Evolutionary conservation across 2,329 filamentous ascomycete genomes (phyloP), one percentile per base, ranked within the genome.

Genomic region (Colletotrichum orchidophilum): DNA sequence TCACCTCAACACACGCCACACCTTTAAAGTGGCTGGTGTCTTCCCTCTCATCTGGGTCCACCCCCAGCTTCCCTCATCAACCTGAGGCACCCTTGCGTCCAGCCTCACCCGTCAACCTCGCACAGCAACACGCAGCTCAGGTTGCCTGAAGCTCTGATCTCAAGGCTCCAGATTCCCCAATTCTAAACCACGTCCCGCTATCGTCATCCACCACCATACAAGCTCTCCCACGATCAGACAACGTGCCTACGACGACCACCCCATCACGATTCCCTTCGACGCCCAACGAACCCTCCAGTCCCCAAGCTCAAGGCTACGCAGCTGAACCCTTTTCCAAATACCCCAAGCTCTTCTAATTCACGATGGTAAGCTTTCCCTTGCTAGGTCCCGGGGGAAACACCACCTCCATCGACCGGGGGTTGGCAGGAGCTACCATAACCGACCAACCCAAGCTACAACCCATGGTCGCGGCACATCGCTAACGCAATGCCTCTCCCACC

Each of bases 321-420:
- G 8, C n/a, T 27, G 31, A 67, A 46, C 18, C 39, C 9, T 21
- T 55, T 15, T 11, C 50, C 29, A 35, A 53, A 70, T 70, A 60
- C 46, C 31, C 53, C 24, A 57, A 33, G 52, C 57, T 57, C 65
- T 53, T 39, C 60, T 66, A 70, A 75, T 74, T 59, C 76, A 80
- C 73, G 74, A 80, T 80, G 79, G 79, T 80, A 77, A 78, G 78
- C 74, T 75, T 65, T 66, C 68, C 73, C 64, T 65, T 63, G 49
- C 67, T 74, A 72, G 74, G 68, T 74, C 74, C 74, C 74, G 64
- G 52, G 27, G 42, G 58, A 15, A 33, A 46, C 42, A 31, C 24
- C 39, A n/a, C 26, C 15, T 27, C 29, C 31, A 39, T 5, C 24
- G 49, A 63, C 60, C 31, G 49, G 64, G 39, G 64, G 64, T 63